These are phyloP conservation scores for Podospora fimiseda DNA, from an alignment of 495 filamentous ascomycete species.

Conservation along the genomic window DNA sequence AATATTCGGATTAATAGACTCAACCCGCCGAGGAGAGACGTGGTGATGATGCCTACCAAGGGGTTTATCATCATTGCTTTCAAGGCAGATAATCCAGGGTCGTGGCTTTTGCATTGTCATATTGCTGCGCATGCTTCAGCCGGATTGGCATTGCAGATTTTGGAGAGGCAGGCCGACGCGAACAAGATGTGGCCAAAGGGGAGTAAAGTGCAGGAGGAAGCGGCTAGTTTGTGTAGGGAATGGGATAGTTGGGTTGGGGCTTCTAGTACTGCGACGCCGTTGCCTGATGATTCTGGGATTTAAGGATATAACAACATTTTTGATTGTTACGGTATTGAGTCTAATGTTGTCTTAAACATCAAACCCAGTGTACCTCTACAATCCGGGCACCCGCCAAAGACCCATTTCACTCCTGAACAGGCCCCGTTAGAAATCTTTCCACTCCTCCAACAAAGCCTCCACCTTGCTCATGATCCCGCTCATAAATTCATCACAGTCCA, in stretches of 20 bases:
- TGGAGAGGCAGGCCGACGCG: slow-evolving; percentile 33
- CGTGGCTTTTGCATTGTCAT: slow-evolving; percentile 44
- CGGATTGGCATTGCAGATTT: slow-evolving; percentile 42
- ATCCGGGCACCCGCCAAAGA: too few relatives aligned
- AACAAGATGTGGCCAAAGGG: slow-evolving; percentile 7
- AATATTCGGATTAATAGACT: slow-evolving; percentile 27
- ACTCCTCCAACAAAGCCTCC: too few relatives aligned
- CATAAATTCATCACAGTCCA: too few relatives aligned
- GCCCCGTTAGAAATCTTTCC: too few relatives aligned
- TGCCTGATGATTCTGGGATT: slow-evolving; percentile 4
- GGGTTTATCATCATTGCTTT: slow-evolving; percentile 40
- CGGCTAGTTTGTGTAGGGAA: not conserved
- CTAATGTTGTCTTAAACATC: too few relatives aligned
- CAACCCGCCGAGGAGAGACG: slow-evolving; percentile 31
- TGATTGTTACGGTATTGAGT: too few relatives aligned
- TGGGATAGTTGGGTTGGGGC: slow-evolving; percentile 2
- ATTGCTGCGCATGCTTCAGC: slow-evolving; percentile 45
- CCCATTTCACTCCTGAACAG: too few relatives aligned
- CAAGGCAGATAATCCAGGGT: slow-evolving; percentile 41
- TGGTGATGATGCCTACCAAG: slow-evolving; percentile 34
- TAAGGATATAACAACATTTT: too few relatives aligned
- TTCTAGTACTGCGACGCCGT: slow-evolving; percentile 2
- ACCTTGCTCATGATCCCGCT: too few relatives aligned
- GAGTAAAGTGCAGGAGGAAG: not conserved
- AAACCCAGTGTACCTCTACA: too few relatives aligned